Conservation (phyloP, 2,329 filamentous ascomycete genomes). For the Penicillium hesseltinei region DNA sequence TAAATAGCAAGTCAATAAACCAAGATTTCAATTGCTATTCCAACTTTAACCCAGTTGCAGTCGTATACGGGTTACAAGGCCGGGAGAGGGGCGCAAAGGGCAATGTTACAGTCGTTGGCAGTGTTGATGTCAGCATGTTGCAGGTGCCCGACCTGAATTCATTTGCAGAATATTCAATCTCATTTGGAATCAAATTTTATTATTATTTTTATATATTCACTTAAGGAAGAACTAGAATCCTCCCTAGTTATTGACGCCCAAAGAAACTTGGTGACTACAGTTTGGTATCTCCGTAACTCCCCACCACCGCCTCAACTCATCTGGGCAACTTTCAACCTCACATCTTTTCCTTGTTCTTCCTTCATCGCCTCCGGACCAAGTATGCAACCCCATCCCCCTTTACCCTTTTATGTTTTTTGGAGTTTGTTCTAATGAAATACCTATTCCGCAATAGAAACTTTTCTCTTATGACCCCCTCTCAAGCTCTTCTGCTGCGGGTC, state of each 20-base stretch:
- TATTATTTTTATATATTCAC: background rate
- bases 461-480: slow-evolving; percentile 20
- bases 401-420: background rate
- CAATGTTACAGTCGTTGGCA: slow-evolving; percentile 22
- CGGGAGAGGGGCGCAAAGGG: slow-evolving; percentile 4
- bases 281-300: slow-evolving; percentile 12
- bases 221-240: background rate
- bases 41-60: background rate
- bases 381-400: slow-evolving; percentile 6
- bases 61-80: slow-evolving; percentile 7
- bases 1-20: background rate
- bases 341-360: slow-evolving; percentile 13
- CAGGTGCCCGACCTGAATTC: slow-evolving; percentile 1
- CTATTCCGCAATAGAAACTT: slow-evolving; percentile 1
- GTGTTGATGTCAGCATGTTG: slow-evolving; percentile 27
- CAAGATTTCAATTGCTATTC: background rate
- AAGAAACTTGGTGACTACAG: background rate
- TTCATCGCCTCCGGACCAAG: slow-evolving; percentile 4
- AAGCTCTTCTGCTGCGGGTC: slow-evolving; percentile 23
- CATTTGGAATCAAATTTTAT: background rate
- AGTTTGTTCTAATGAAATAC: background rate
- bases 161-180: background rate
- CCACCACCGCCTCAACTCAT: slow-evolving; percentile 23
- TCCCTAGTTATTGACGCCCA: background rate
- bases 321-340: slow-evolving; percentile 15